phyloP scores from a whole-genome alignment of 202 grass and related monocot species.

The Setaria italica region DNA sequence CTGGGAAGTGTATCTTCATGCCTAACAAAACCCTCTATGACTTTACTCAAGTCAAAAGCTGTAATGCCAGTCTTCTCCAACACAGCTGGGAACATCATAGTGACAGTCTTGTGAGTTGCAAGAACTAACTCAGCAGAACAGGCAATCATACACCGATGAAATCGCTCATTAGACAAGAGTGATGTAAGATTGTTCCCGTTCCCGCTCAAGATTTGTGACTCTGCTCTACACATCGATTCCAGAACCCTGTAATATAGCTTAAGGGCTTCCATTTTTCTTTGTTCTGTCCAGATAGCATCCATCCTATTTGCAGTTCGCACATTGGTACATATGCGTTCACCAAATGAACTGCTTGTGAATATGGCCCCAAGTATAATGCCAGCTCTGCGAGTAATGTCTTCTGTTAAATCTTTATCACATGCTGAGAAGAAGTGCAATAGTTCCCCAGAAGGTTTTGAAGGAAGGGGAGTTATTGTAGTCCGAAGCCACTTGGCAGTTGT shows the following conservation, averaged over 20 bases:
- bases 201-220: conserved; percentile 75
- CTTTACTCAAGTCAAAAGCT: conserved; percentile 97
- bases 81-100: conserved; percentile 96
- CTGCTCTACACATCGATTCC: conserved; percentile 88
- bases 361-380: conserved; percentile 89
- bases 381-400: conserved; percentile 69
- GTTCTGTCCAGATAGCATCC: conserved; percentile 95
- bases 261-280: conserved; percentile 93
- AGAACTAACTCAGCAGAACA: conserved; percentile 95
- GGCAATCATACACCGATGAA: conserved; percentile 96
- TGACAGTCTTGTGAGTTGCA: conserved; percentile 93
- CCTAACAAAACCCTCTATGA: conserved; percentile 96
- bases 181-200: conserved; percentile 81
- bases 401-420: conserved; percentile 74
- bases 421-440: conserved; percentile 76
- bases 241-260: conserved; percentile 94
- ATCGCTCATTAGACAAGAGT: conserved; percentile 84
- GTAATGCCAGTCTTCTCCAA: conserved; percentile 97
- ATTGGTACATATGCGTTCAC: conserved; percentile 58
- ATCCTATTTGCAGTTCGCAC: conserved; percentile 62
- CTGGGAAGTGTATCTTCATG: conserved; percentile 96
- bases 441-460: conserved; percentile 71
- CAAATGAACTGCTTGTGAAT: conserved; percentile 76
- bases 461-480: conserved; percentile 79
- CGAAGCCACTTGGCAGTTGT: conserved; percentile 98